A percentile compares a stretch with the other conserved stretches of the same genome.
Evolutionary conservation across 2,329 filamentous ascomycete genomes (phyloP).

Genomic region (Cadophora sp.): DNA sequence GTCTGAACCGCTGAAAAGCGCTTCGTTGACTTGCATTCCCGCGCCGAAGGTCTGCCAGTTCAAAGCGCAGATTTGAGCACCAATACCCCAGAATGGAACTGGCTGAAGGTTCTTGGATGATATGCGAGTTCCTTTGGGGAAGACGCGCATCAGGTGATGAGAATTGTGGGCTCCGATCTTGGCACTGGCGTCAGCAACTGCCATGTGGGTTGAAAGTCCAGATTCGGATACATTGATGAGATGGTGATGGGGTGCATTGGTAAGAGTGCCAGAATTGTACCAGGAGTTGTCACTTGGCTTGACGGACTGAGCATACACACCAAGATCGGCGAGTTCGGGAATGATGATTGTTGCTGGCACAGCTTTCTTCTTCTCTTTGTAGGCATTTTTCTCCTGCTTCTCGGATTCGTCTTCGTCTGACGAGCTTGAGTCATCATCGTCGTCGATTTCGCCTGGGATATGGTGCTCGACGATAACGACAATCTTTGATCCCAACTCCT

Average conservation of each 20-base stretch:
- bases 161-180: conserved; percentile 67
- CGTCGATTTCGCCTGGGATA: conserved; percentile 57
- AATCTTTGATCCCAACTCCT: conserved; percentile 67
- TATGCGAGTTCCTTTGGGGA: conserved; percentile 72
- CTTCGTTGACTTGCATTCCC: conserved; percentile 72
- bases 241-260: conserved; percentile 64
- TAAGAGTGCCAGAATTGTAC: conserved; percentile 58
- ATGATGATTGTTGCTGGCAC: conserved; percentile 59
- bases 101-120: conserved; percentile 69
- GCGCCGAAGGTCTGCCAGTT: conserved; percentile 75
- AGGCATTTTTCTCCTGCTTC: conserved; percentile 56
- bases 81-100: conserved; percentile 69
- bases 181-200: conserved; percentile 46
- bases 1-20: conserved; percentile 68
- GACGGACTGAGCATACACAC: conserved; percentile 73
- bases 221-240: conserved; percentile 74
- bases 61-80: conserved; percentile 72
- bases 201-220: conserved; percentile 60
- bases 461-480: conserved; percentile 74
- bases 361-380: conserved; percentile 60
- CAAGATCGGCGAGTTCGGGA: conserved; percentile 68
- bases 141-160: conserved; percentile 73
- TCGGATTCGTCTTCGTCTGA: conserved; percentile 54
- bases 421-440: conserved; percentile 49
- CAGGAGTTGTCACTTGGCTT: conserved; percentile 72